A percentile compares a stretch with the other conserved stretches of the same genome.
Evolutionary conservation across 345 rosid genomes (phyloP).

Genomic region (Gossypium stocksii): DNA sequence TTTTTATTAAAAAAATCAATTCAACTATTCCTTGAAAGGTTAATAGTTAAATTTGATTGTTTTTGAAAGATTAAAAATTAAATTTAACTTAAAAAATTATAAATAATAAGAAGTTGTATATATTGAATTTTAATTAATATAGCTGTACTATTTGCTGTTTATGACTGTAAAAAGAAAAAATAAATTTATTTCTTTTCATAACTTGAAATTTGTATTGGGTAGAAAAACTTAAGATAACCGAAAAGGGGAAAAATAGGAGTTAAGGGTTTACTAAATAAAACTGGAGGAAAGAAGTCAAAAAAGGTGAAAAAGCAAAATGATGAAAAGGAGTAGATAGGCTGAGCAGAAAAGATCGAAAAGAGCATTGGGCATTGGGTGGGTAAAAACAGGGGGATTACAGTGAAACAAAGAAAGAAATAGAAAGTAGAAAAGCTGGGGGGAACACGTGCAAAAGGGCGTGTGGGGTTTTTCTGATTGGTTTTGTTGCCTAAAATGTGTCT

Average conservation of each 20-base stretch:
- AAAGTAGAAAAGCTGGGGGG: neutral
- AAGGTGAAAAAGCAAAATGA: neutral
- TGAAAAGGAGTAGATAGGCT: neutral
- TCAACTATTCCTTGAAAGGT: no score
- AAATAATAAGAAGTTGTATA: no score
- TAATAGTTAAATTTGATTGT: no score
- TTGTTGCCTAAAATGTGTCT: neutral
- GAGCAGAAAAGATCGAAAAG: conserved; percentile 1
- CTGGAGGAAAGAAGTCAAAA: neutral
- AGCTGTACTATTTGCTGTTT: no score
- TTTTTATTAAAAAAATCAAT: no score
- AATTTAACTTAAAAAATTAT: no score
- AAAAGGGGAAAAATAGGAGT: neutral
- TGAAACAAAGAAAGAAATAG: neutral
- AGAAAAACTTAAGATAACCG: no score
- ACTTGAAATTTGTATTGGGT: no score
- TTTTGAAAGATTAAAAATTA: no score
- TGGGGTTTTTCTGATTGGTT: neutral
- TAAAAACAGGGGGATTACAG: neutral
- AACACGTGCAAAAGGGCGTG: neutral
- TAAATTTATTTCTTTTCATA: no score
- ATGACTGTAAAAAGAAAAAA: no score
- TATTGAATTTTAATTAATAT: no score
- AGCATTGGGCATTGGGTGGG: neutral
- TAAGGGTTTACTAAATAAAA: neutral